A percentile compares a stretch with the other conserved stretches of the same genome.
Evolutionary conservation across 2,329 filamentous ascomycete genomes (phyloP).

Genomic region (Fusarium tuaranense): DNA sequence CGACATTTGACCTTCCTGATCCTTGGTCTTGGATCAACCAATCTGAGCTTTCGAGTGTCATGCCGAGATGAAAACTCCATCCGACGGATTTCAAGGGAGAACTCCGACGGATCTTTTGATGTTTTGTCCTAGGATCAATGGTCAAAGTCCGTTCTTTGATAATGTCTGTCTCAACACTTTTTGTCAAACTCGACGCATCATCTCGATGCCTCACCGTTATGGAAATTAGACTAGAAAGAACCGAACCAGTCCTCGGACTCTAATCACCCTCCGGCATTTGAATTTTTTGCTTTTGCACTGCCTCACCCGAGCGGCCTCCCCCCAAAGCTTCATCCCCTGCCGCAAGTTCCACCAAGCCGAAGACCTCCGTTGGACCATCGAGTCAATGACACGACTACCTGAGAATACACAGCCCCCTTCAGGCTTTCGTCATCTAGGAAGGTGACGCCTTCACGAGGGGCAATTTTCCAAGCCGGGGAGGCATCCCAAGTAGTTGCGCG

Average conservation of each 20-base stretch:
- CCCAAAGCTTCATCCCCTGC: not conserved
- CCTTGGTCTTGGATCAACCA: not conserved
- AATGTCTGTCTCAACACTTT: not conserved
- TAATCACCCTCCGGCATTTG: not conserved
- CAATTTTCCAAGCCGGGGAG: not conserved
- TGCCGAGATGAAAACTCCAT: not conserved
- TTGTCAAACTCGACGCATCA: not conserved
- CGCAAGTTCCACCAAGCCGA: not conserved
- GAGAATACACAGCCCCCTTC: not conserved
- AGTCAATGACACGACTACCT: not conserved
- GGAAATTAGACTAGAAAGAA: not conserved
- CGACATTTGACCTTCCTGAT: not conserved
- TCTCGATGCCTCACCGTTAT: not conserved
- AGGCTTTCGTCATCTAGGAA: not conserved
- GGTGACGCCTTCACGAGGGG: not conserved
- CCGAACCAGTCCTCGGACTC: not conserved
- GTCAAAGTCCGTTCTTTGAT: not conserved
- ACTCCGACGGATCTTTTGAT: not conserved
- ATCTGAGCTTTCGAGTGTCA: not conserved
- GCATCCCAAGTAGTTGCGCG: not conserved
- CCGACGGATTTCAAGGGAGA: not conserved
- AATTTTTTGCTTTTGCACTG: slow-evolving; percentile 1
- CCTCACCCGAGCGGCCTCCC: not conserved
- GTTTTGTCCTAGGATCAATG: not conserved
- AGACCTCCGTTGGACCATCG: not conserved